These are phyloP conservation scores for Dactylonectria estremocensis DNA, from an alignment of 2,329 filamentous ascomycete species.

Conservation along the genomic window DNA sequence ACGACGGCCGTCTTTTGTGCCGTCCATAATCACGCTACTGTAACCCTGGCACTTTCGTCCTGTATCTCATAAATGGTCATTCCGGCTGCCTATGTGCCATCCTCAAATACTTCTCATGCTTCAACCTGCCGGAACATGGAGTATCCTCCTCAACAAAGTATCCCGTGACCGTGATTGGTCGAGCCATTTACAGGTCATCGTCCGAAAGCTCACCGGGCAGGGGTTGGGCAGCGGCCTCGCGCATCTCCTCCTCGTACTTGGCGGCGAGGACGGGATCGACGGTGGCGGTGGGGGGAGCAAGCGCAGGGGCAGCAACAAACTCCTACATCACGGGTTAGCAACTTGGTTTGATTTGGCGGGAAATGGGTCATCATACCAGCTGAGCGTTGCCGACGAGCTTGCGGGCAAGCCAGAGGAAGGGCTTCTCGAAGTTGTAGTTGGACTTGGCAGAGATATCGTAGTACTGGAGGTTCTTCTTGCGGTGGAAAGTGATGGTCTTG, in stretches of 20 bases:
- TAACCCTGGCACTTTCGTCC: slow-evolving; percentile 52
- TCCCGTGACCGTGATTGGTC: slow-evolving; percentile 45
- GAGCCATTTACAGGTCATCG: slow-evolving; percentile 70
- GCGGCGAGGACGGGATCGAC: slow-evolving; percentile 88
- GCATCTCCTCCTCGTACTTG: slow-evolving; percentile 92
- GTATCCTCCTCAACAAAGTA: slow-evolving; percentile 51
- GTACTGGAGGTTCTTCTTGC: slow-evolving; percentile 99
- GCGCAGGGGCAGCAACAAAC: slow-evolving; percentile 94
- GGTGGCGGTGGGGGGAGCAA: slow-evolving; percentile 92
- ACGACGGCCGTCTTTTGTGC: slow-evolving; percentile 50
- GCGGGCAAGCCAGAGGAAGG: slow-evolving; percentile 98
- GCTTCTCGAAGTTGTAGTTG: slow-evolving; percentile 99
- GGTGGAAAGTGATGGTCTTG: slow-evolving; percentile 99
- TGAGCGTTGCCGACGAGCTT: slow-evolving; percentile 95
- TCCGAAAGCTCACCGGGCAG: slow-evolving; percentile 96
- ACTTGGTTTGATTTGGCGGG: background rate
- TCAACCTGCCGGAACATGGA: slow-evolving; percentile 41
- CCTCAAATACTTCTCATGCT: slow-evolving; percentile 46
- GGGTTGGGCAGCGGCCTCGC: slow-evolving; percentile 82
- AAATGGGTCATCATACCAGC: slow-evolving; percentile 37
- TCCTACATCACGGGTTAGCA: slow-evolving; percentile 72
- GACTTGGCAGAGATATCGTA: slow-evolving; percentile 99
- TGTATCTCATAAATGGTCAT: slow-evolving; percentile 58
- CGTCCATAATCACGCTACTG: slow-evolving; percentile 56
- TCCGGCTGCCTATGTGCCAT: slow-evolving; percentile 52